Percentiles rank a stretch among this genome's conserved stretches.
These are phyloP conservation scores for Dicorynia guianensis DNA, from an alignment of 306 rosid genomes.

Conservation along the genomic window DNA sequence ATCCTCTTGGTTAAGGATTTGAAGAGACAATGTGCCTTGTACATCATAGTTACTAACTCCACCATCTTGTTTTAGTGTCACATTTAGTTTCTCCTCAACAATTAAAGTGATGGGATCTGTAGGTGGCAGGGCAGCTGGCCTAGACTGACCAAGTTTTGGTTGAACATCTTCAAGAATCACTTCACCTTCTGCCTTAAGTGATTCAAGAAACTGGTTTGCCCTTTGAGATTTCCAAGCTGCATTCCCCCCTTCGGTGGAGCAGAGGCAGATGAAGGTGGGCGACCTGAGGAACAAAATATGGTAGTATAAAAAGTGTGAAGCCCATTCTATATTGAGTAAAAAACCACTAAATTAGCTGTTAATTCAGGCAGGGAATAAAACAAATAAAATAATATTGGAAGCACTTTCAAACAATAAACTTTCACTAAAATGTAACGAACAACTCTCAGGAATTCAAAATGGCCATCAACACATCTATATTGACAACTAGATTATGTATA, in stretches of 20 bases:
- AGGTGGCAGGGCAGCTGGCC: constrained; percentile 72
- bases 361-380: constrained; percentile 10
- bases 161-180: constrained; percentile 91
- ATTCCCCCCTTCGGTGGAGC: constrained; percentile 97
- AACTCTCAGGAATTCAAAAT: background rate
- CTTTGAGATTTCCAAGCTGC: constrained; percentile 92
- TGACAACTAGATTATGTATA: background rate
- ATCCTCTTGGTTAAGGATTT: constrained; percentile 90
- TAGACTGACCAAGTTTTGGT: constrained; percentile 73
- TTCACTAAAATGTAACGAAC: background rate
- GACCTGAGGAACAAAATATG: constrained; percentile 56
- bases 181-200: constrained; percentile 96
- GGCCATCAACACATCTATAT: background rate
- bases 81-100: constrained; percentile 92
- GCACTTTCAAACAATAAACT: background rate
- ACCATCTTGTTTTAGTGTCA: constrained; percentile 91
- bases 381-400: too few species aligned
- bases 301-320: constrained; percentile 36
- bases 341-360: background rate
- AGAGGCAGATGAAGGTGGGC: constrained; percentile 79
- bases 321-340: constrained; percentile 27
- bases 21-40: constrained; percentile 89
- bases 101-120: constrained; percentile 93
- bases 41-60: constrained; percentile 93
- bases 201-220: constrained; percentile 89